phyloP scores from a whole-genome alignment of 2,329 filamentous ascomycete species.

The Clarireedia paspali region DNA sequence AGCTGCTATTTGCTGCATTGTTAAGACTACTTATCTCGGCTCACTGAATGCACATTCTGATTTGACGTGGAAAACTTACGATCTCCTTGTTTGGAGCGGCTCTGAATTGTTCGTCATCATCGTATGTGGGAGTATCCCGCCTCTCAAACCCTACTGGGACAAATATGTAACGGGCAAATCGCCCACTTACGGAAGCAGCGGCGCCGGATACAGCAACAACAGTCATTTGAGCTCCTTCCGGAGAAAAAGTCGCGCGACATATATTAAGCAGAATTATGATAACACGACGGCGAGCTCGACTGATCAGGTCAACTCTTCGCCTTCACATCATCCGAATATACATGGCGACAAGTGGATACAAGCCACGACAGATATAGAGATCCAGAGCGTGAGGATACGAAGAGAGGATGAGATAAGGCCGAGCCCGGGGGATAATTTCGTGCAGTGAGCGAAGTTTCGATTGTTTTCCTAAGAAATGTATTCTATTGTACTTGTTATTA shows the following conservation, averaged over 20 bases:
- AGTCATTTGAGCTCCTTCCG: background rate
- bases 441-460: background rate
- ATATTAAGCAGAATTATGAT: background rate
- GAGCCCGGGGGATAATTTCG: too few relatives aligned
- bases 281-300: background rate
- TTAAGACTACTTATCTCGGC: slow-evolving; percentile 4
- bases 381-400: background rate
- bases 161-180: background rate
- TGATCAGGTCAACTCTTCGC: background rate
- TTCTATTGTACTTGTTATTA: background rate
- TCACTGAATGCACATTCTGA: slow-evolving; percentile 2
- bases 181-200: background rate
- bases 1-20: slow-evolving; percentile 7
- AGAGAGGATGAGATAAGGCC: background rate
- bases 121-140: slow-evolving; percentile 8
- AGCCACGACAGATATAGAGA: slow-evolving; percentile 4
- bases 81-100: slow-evolving; percentile 3
- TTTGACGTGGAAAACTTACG: slow-evolving; percentile 7
- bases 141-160: slow-evolving; percentile 6
- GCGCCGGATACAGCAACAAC: background rate
- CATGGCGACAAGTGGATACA: slow-evolving; percentile 5
- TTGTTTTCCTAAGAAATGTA: background rate
- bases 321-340: background rate
- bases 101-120: slow-evolving; percentile 7
- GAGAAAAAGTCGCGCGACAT: background rate